Conservation (phyloP, 148 eudicot genomes). For the Arctostaphylos glauca region DNA sequence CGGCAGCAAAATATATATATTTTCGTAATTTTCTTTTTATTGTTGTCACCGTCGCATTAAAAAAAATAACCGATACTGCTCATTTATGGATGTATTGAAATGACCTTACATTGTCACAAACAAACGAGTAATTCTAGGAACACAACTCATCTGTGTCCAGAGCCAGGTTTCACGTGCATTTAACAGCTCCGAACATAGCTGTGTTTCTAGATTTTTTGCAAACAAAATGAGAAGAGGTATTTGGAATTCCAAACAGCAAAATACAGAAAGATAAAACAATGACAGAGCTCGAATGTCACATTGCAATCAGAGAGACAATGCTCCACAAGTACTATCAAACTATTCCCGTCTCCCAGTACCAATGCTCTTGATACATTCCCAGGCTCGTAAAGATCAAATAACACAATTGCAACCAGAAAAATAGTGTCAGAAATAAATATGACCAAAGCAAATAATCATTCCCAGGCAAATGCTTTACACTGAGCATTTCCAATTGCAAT, state of each 20-base stretch:
- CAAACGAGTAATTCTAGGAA: background rate
- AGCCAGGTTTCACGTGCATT: no score
- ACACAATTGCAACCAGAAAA: slow-evolving; percentile 48
- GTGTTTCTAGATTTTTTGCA: no score
- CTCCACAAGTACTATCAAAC: slow-evolving; percentile 35
- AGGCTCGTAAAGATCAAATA: slow-evolving; percentile 77
- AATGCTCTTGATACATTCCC: slow-evolving; percentile 87
- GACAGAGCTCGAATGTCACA: background rate
- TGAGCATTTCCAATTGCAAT: no score
- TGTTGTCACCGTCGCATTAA: no score
- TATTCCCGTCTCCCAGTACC: slow-evolving; percentile 54
- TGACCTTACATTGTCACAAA: background rate
- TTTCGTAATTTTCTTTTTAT: no score
- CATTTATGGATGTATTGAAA: background rate
- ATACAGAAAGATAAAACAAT: no score
- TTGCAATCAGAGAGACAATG: background rate
- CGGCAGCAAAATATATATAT: no score
- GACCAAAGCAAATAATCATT: background rate
- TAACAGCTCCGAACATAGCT: no score
- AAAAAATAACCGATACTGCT: no score
- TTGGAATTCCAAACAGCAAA: background rate
- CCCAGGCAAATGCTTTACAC: no score
- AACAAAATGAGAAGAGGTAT: no score
- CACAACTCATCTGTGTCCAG: no score
- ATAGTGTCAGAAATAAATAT: background rate